A percentile compares a stretch with the other conserved stretches of the same genome.
phyloP scores from a whole-genome alignment of 73 alveolate genomes.

The Diophrys appendiculata region DNA sequence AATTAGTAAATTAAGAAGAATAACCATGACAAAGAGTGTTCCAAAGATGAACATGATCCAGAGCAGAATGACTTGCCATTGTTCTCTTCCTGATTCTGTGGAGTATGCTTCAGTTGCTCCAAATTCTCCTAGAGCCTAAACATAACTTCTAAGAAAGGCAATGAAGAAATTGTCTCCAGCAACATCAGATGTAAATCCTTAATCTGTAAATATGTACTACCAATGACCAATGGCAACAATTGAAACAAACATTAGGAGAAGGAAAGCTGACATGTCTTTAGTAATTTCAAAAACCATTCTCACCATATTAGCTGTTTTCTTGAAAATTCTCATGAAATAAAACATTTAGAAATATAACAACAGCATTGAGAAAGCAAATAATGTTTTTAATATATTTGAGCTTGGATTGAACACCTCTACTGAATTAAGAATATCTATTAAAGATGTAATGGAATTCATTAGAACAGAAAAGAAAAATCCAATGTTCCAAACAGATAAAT shows the following conservation, averaged over 20 bases:
- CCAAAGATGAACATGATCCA: not conserved
- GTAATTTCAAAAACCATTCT: slow-evolving; percentile 49
- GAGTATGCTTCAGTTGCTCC: not conserved
- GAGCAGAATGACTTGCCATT: not conserved
- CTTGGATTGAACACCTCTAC: not conserved
- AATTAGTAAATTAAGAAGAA: not conserved
- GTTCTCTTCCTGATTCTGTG: not conserved
- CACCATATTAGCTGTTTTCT: slow-evolving; percentile 39
- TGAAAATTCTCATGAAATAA: slow-evolving; percentile 48
- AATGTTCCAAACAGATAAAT: not conserved
- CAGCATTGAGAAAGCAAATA: not conserved
- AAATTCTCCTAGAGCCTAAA: not conserved
- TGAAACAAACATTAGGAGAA: slow-evolving; percentile 30
- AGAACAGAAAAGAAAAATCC: not conserved
- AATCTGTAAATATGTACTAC: not conserved
- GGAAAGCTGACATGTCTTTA: slow-evolving; percentile 34
- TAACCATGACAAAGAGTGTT: not conserved
- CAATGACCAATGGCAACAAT: slow-evolving; percentile 30
- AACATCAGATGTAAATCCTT: not conserved
- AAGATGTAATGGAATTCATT: not conserved
- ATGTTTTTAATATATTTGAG: not conserved
- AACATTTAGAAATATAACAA: slow-evolving; percentile 44
- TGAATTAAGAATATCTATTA: not conserved
- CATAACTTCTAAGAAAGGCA: not conserved
- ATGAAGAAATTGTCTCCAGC: slow-evolving; percentile 1